These are phyloP conservation scores for Clarireedia monteithiana DNA, from an alignment of 2,329 filamentous ascomycete genomes.

Conservation along the genomic window DNA sequence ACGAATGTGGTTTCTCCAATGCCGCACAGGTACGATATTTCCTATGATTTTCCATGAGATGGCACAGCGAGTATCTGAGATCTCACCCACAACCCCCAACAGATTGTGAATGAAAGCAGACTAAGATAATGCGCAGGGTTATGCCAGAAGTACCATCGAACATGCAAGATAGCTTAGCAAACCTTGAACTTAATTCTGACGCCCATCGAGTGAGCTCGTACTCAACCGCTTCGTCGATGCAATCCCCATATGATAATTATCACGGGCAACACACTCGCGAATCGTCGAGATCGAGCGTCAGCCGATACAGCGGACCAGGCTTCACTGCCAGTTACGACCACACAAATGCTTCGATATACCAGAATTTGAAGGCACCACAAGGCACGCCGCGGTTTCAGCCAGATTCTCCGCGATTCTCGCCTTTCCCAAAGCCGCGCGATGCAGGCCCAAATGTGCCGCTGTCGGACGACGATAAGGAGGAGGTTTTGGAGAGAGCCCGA, in stretches of 20 bases:
- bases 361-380: conserved; percentile 24
- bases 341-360: conserved; percentile 29
- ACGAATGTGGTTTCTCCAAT: conserved; percentile 56
- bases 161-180: conserved; percentile 89
- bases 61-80: not conserved
- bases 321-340: conserved; percentile 28
- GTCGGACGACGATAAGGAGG: conserved; percentile 89
- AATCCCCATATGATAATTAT: conserved; percentile 17
- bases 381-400: conserved; percentile 8
- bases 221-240: conserved; percentile 18
- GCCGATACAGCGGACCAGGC: conserved; percentile 15
- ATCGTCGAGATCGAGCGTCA: conserved; percentile 8
- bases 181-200: conserved; percentile 73
- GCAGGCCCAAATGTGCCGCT: conserved; percentile 83
- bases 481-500: conserved; percentile 77
- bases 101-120: not conserved
- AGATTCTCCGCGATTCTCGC: conserved; percentile 69
- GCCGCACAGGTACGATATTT: conserved; percentile 51
- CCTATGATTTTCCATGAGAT: not conserved
- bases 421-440: conserved; percentile 77
- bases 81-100: not conserved
- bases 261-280: conserved; percentile 9
- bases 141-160: conserved; percentile 95
- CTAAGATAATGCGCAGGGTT: conserved; percentile 48
- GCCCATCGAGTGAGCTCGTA: conserved; percentile 22